Percentiles rank a stretch among this genome's conserved stretches.
Conservation (phyloP, 768 basidiomycete genomes). For the Agaricus subrufescens region DNA sequence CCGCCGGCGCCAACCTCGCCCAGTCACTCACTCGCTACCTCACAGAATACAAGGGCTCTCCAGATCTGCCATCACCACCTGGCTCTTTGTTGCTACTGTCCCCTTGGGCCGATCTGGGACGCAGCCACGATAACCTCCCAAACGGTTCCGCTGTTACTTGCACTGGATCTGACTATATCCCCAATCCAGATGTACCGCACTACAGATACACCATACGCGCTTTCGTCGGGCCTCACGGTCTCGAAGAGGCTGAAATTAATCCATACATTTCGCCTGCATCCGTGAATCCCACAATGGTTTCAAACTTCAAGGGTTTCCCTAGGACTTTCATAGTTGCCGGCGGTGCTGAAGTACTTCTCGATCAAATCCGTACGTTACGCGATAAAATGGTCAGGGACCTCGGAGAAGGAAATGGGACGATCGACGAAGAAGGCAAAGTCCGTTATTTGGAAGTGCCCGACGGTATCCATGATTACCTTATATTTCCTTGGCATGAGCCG, state of each 20-base stretch:
- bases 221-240: conserved; percentile 44
- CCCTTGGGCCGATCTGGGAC: conserved; percentile 50
- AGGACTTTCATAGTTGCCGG: conserved; percentile 56
- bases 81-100: conserved; percentile 49
- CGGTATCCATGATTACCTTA: conserved; percentile 49
- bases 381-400: conserved; percentile 48
- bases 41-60: conserved; percentile 36
- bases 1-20: conserved; percentile 73
- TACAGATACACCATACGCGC: conserved; percentile 31
- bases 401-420: conserved; percentile 36
- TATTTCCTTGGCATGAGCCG: conserved; percentile 47
- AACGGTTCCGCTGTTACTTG: conserved; percentile 32
- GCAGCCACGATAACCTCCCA: conserved; percentile 29
- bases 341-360: conserved; percentile 53
- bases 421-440: conserved; percentile 35
- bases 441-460: conserved; percentile 46
- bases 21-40: conserved; percentile 61
- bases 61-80: conserved; percentile 38
- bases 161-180: conserved; percentile 33
- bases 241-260: conserved; percentile 39
- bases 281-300: conserved; percentile 25
- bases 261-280: conserved; percentile 60
- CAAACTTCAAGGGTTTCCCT: conserved; percentile 54
- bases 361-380: conserved; percentile 41
- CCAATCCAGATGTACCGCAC: conserved; percentile 10